Evolutionary conservation across 1,284 basidiomycete species (phyloP), one percentile per base, ranked within the genome.

Genomic region (Tilletia horrida): DNA sequence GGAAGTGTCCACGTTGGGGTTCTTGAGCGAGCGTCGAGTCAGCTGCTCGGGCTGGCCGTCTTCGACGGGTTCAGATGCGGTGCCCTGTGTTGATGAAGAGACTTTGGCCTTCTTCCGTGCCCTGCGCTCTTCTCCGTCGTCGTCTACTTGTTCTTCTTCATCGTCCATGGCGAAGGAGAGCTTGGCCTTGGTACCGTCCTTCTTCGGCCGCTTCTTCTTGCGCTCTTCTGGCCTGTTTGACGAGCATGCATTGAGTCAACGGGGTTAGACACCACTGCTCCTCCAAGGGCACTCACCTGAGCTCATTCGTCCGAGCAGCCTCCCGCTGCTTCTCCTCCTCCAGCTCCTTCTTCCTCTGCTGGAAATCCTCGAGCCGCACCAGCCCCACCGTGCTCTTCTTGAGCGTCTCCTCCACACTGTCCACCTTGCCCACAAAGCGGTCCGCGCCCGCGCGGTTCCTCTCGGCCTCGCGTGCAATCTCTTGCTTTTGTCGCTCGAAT

Each of bases 1-100:
- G 1, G 94, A 97, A 0, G 96, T 99, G 81, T 98, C 96, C 44
- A 97, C 95, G 63, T 89, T 86, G 0, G 96, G 96, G 76, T 98
- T 97, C 85, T 98, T 98, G 78, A 90, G 70, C 25, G 68, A 72
- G 21, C 88, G 57, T 92, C 87, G 81, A 91, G 93, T 70, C 86
- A 9, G 35, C 40, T 65, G n/a, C n/a, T n/a, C n/a, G n/a, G n/a
- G n/a, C n/a, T n/a, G 52, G 47, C 14, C 50, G 8, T 8, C n/a
- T 2, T 48, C 47, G 18, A n/a, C 18, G 47, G 3, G 13, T 4
- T 44, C 18, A 9, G 43, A 18, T 9, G 8, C 43, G 18, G 43
- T 44, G 43, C 18, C 43, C 43, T 44, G 8, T 44, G 43, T 44
- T 18, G 43, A 44, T 44, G 43, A 9, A 44, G 47, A 48, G 8